Evolutionary conservation across 306 rosid species (phyloP), one percentile per base, ranked within the genome.

Genomic region (Prinsepia uniflora): DNA sequence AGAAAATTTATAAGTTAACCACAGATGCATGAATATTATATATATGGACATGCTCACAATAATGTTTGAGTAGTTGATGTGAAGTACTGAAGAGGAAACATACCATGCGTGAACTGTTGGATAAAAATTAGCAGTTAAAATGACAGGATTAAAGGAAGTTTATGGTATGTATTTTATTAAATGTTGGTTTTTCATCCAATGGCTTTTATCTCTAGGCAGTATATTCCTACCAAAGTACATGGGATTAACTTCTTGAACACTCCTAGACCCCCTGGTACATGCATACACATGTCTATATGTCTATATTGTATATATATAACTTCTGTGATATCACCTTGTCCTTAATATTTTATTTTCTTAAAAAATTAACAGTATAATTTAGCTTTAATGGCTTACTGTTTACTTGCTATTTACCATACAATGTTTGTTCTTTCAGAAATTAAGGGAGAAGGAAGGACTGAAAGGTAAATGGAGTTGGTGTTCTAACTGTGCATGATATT

Each of bases 401-500:
- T 53, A 54, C 52, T 42, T 42, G 64, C 20, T 42, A 41, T 56
- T 20, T 20, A 69, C 7, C 11, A 11, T 63, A 52, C 34, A 24
- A 30, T 44, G 36, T 68, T 61, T 24, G 19, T 56, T 77, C 42
- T 77, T 61, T 14, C 86, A 85, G 86, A 77, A 66, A 76, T 71
- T 77, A 14, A 77, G 74, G 70, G 86, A 71, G 24, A 82, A 84
- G 77, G 86, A 85, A 58, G 83, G 45, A 57, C 55, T 52, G 54
- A 78, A 80, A 85, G 89, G 86, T 79, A 75, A 67, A 15, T 40
- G 30, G 46, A 48, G 54, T 41, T 18, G 30, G 63, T 22, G 2
- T n/a, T 53, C 50, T 55, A 13, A 43, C 11, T 60, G 65, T 7
- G 34, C n/a, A n/a, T 79, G 4, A 46, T 79, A 48, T 72, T 76